Conservation (phyloP, 495 filamentous ascomycete genomes). For the Penicillium dipodomyicola region DNA sequence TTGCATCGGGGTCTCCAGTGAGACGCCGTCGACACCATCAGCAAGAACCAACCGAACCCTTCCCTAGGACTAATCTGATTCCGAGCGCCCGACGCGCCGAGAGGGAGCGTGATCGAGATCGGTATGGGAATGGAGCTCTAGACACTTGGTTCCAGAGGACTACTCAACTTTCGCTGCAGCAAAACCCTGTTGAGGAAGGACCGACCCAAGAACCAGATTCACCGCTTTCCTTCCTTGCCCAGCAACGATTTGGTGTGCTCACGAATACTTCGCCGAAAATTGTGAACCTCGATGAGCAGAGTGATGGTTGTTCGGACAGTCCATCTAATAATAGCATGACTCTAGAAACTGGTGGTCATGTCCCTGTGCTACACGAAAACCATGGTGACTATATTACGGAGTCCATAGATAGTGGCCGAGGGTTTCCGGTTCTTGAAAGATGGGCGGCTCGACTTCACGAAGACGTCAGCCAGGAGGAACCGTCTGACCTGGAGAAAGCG, state of each 20-base stretch:
- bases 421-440: conserved; percentile 40
- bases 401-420: conserved; percentile 28
- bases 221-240: conserved; percentile 26
- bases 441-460: conserved; percentile 40
- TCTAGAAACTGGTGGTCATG: not conserved
- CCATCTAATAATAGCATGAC: not conserved
- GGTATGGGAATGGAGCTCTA: conserved; percentile 40
- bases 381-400: not conserved
- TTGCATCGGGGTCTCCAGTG: conserved; percentile 15
- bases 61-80: not conserved
- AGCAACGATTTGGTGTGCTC: conserved; percentile 24
- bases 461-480: conserved; percentile 14
- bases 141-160: conserved; percentile 42
- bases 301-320: not conserved
- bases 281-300: not conserved
- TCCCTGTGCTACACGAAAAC: not conserved
- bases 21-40: not conserved
- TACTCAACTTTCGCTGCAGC: conserved; percentile 20
- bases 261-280: not conserved
- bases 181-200: not conserved
- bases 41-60: not conserved
- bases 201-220: conserved; percentile 12
- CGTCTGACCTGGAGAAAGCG: conserved; percentile 34
- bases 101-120: conserved; percentile 32
- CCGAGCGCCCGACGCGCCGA: conserved; percentile 14